phyloP scores from a whole-genome alignment of 768 basidiomycete genomes.

The Trametes gibbosa region DNA sequence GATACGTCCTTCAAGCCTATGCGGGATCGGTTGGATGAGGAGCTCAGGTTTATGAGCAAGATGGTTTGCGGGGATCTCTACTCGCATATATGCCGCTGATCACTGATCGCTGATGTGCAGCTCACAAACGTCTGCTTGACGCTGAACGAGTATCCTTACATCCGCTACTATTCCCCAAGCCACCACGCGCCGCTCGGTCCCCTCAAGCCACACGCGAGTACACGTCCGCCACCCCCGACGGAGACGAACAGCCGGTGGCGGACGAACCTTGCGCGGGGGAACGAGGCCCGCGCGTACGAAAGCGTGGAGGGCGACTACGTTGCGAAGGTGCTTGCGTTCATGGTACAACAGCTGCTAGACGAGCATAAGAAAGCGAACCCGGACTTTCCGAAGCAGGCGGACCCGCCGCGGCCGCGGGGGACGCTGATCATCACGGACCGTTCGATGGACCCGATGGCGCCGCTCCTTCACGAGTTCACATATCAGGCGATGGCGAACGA shows the following conservation, averaged over 20 bases:
- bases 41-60: conserved; percentile 73
- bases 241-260: conserved; percentile 73
- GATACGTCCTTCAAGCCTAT: conserved; percentile 65
- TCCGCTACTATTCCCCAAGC: conserved; percentile 88
- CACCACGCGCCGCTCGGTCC: conserved; percentile 84
- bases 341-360: conserved; percentile 81
- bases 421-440: conserved; percentile 93
- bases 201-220: conserved; percentile 63
- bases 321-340: conserved; percentile 78
- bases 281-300: conserved; percentile 66
- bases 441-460: conserved; percentile 90
- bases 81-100: not conserved
- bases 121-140: conserved; percentile 88
- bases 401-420: conserved; percentile 58
- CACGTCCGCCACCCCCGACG: conserved; percentile 58
- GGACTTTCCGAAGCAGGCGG: conserved; percentile 74
- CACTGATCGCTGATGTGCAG: conserved; percentile 35
- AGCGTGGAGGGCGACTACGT: conserved; percentile 72
- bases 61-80: conserved; percentile 40
- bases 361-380: conserved; percentile 83
- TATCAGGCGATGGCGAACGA: conserved; percentile 99
- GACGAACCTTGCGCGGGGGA: conserved; percentile 74
- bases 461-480: conserved; percentile 95
- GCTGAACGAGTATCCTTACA: conserved; percentile 87
- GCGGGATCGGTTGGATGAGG: conserved; percentile 80